Percentiles rank a stretch among this genome's conserved stretches.
Evolutionary conservation across 2,329 filamentous ascomycete species (phyloP).

Genomic region (Pezicula neosporulosa): DNA sequence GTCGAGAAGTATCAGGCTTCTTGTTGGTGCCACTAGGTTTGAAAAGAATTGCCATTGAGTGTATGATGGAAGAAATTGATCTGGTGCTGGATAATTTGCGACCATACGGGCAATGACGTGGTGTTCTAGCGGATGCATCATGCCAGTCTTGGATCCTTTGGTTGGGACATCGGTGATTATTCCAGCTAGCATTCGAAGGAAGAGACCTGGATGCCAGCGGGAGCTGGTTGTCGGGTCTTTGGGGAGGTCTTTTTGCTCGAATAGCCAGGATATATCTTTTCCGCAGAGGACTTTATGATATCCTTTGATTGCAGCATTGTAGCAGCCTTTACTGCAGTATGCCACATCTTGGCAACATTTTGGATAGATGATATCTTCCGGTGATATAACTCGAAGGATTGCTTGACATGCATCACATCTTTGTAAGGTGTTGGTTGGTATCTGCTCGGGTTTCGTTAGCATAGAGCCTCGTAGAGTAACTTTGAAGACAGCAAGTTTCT

Average conservation of each 20-base stretch:
- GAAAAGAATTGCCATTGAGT: conserved; percentile 19
- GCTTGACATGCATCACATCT: conserved; percentile 25
- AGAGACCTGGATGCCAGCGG: conserved; percentile 15
- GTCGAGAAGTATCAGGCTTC: conserved; percentile 18
- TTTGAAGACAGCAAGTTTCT: no score
- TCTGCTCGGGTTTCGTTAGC: conserved; percentile 7
- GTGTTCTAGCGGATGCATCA: conserved; percentile 19
- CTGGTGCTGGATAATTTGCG: conserved; percentile 17
- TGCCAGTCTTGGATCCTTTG: neutral
- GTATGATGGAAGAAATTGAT: neutral
- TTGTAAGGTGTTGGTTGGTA: conserved; percentile 6
- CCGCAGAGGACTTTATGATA: conserved; percentile 23
- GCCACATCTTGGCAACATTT: conserved; percentile 17
- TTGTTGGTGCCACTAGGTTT: conserved; percentile 18
- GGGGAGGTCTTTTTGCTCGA: neutral
- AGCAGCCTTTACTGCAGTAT: conserved; percentile 21
- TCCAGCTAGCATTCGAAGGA: conserved; percentile 18
- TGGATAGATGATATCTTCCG: conserved; percentile 1
- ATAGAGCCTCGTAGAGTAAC: no score
- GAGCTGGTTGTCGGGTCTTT: neutral
- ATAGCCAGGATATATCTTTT: conserved; percentile 19
- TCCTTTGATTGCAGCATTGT: conserved; percentile 10
- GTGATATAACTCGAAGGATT: conserved; percentile 10
- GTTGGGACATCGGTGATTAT: conserved; percentile 12
- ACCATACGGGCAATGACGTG: conserved; percentile 17